Conservation (phyloP, 441 rosid genomes). For the Adansonia rubrostipa region DNA sequence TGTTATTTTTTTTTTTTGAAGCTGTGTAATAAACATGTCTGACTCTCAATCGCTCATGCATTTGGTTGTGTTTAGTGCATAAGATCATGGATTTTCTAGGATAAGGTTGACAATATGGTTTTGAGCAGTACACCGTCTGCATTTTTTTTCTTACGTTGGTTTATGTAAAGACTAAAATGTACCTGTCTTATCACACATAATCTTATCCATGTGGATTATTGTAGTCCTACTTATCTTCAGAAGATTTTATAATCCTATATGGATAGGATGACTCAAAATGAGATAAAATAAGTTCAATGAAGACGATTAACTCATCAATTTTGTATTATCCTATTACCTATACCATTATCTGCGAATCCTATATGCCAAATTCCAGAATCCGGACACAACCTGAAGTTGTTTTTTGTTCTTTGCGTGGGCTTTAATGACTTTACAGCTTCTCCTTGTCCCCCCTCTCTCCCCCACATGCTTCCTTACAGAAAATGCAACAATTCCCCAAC, state of each 20-base stretch:
- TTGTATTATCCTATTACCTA: background rate
- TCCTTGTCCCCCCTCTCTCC: background rate
- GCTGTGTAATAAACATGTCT: background rate
- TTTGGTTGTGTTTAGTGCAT: background rate
- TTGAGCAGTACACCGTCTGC: background rate
- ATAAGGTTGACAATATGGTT: background rate
- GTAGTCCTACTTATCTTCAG: constrained; percentile 2
- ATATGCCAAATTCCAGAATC: background rate
- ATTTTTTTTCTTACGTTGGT: background rate
- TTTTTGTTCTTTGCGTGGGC: background rate
- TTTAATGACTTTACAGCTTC: background rate
- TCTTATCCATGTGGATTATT: background rate
- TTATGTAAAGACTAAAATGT: constrained; percentile 3
- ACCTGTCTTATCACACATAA: background rate
- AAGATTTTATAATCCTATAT: constrained; percentile 6
- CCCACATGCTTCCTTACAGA: background rate
- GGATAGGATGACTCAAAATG: background rate
- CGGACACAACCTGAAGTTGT: background rate
- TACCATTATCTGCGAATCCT: background rate
- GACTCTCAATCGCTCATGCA: constrained; percentile 4
- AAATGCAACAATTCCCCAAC: background rate
- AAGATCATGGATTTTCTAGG: background rate
- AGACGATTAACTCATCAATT: background rate
- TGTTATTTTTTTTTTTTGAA: background rate
- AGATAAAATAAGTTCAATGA: background rate